Evolutionary conservation across 805 yeast species (phyloP).

Genomic region (Torulaspora indica): DNA sequence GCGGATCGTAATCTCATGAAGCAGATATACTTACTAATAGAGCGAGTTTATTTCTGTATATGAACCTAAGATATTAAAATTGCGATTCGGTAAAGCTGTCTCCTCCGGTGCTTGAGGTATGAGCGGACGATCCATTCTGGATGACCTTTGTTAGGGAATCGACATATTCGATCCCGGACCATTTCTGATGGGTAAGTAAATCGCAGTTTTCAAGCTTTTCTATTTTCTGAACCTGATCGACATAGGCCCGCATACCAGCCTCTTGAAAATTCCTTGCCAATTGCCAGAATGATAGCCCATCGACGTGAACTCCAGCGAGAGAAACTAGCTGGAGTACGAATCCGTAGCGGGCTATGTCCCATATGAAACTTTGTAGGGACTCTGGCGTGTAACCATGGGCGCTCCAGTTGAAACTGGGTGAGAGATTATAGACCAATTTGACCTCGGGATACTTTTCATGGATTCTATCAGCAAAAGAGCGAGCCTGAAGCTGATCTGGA

Average conservation of each 20-base stretch:
- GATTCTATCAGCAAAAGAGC: constrained; percentile 43
- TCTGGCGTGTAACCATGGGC: constrained; percentile 49
- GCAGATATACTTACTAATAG: no score
- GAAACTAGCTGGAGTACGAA: constrained; percentile 57
- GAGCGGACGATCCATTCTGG: constrained; percentile 42
- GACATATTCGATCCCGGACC: constrained; percentile 58
- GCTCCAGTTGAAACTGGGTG: constrained; percentile 60
- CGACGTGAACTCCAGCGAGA: constrained; percentile 54
- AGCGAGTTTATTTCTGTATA: not conserved
- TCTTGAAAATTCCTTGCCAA: constrained; percentile 45
- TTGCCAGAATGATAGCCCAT: constrained; percentile 49
- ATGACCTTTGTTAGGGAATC: constrained; percentile 44
- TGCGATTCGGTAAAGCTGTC: constrained; percentile 42
- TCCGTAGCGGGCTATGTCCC: constrained; percentile 52
- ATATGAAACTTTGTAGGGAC: constrained; percentile 46
- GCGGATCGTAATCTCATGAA: not conserved
- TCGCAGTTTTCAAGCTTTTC: constrained; percentile 47
- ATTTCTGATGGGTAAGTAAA: constrained; percentile 54
- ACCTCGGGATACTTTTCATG: constrained; percentile 47
- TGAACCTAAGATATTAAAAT: constrained; percentile 11
- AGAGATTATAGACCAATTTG: constrained; percentile 55
- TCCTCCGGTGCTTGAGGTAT: constrained; percentile 41
- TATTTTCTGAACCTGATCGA: constrained; percentile 45
- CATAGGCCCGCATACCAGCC: constrained; percentile 59
- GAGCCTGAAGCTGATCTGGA: constrained; percentile 51